These are phyloP conservation scores for Tympanopsis confertula DNA, from an alignment of 2,329 filamentous ascomycete species.

Conservation along the genomic window DNA sequence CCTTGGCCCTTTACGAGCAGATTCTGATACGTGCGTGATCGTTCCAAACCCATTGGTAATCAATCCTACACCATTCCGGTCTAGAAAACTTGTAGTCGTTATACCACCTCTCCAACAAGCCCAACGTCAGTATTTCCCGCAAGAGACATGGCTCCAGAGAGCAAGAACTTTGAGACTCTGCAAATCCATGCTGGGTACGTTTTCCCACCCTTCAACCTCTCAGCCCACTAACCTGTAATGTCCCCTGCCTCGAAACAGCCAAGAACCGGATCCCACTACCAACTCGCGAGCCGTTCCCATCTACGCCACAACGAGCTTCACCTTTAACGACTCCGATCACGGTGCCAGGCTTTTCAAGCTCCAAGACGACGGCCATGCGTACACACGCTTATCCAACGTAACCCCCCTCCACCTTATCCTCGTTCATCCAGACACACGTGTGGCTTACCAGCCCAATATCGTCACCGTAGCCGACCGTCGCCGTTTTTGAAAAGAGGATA, in stretches of 20 bases:
- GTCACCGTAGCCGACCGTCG: not conserved
- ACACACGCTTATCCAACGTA: slow-evolving; percentile 83
- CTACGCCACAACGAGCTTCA: slow-evolving; percentile 59
- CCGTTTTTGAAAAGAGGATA: slow-evolving; percentile 24
- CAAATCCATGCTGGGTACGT: slow-evolving; percentile 32
- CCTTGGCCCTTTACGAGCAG: too few species aligned
- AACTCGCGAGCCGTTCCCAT: slow-evolving; percentile 60
- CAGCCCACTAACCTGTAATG: slow-evolving; percentile 5
- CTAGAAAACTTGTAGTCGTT: too few species aligned
- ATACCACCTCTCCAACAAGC: too few species aligned
- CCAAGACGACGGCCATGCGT: slow-evolving; percentile 2
- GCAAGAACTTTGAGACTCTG: slow-evolving; percentile 47
- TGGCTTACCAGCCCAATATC: slow-evolving; percentile 1
- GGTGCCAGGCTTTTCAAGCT: slow-evolving; percentile 3
- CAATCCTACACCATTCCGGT: too few species aligned
- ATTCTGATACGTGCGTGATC: too few species aligned
- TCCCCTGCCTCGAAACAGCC: slow-evolving; percentile 24
- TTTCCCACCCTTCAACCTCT: slow-evolving; percentile 2
- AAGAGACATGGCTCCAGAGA: slow-evolving; percentile 30
- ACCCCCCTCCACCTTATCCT: not conserved
- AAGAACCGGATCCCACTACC: slow-evolving; percentile 48
- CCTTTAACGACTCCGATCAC: slow-evolving; percentile 21
- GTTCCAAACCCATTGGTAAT: too few species aligned
- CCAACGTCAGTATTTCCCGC: too few species aligned
- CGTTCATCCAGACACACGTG: not conserved